A percentile compares a stretch with the other conserved stretches of the same genome.
Conservation (phyloP, 2,329 filamentous ascomycete species). For the Colletotrichum abscissum region DNA sequence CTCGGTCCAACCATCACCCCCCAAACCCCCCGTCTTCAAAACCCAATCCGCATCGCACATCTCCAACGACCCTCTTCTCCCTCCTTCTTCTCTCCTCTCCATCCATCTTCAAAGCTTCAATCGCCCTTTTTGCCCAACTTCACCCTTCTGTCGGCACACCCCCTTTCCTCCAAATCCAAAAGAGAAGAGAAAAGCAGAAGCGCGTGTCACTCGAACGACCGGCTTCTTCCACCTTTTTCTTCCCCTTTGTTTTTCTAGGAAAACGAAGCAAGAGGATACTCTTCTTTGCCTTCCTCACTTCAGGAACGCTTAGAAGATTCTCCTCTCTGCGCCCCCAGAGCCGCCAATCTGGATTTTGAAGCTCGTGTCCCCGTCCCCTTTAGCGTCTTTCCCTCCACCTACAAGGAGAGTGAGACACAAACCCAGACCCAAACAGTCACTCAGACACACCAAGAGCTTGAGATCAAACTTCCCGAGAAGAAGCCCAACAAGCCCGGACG, state of each 20-base stretch:
- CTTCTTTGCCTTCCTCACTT: slow-evolving; percentile 75
- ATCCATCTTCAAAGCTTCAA: slow-evolving; percentile 36
- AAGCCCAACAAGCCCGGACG: slow-evolving; percentile 84
- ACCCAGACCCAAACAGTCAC: slow-evolving; percentile 56
- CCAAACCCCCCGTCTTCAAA: slow-evolving; percentile 39
- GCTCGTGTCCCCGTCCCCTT: slow-evolving; percentile 98
- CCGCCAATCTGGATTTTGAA: slow-evolving; percentile 99
- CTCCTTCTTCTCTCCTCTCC: slow-evolving; percentile 36
- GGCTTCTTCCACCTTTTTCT: slow-evolving; percentile 49
- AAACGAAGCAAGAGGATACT: slow-evolving; percentile 74
- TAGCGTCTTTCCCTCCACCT: slow-evolving; percentile 99
- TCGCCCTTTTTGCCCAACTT: slow-evolving; percentile 23
- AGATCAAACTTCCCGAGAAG: slow-evolving; percentile 74
- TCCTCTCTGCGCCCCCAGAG: slow-evolving; percentile 71
- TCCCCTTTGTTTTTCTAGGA: slow-evolving; percentile 66
- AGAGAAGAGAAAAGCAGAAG: slow-evolving; percentile 37
- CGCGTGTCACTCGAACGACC: slow-evolving; percentile 35
- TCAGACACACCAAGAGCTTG: slow-evolving; percentile 86
- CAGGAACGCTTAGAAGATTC: slow-evolving; percentile 72
- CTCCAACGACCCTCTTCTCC: slow-evolving; percentile 35
- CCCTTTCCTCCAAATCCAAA: slow-evolving; percentile 35
- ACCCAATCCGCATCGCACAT: slow-evolving; percentile 38
- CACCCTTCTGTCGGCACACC: slow-evolving; percentile 5
- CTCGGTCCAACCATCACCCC: slow-evolving; percentile 32
- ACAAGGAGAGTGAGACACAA: slow-evolving; percentile 69